Conservation (phyloP, 345 rosid genomes). For the Hypericum androsaemum region DNA sequence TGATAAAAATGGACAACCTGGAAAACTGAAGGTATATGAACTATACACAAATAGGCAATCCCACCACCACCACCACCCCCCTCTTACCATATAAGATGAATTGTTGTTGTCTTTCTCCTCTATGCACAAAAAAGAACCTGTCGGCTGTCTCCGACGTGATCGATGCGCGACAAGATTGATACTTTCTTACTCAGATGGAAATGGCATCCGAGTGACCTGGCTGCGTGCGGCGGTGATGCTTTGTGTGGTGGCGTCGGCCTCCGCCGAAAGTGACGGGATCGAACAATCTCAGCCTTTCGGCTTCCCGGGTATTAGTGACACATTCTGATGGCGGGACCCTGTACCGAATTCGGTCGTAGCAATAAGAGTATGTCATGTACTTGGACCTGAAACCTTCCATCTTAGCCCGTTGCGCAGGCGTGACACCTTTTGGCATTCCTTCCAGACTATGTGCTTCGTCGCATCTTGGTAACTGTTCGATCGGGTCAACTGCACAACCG, state of each 20-base stretch:
- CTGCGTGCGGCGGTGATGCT: not conserved
- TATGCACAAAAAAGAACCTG: no score
- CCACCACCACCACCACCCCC: no score
- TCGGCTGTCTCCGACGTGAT: no score
- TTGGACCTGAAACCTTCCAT: conserved; percentile 14
- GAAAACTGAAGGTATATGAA: no score
- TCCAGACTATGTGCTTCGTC: not conserved
- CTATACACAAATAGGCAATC: no score
- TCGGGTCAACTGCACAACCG: conserved; percentile 11
- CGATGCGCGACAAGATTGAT: no score
- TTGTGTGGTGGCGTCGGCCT: conserved; percentile 3
- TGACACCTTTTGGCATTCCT: not conserved
- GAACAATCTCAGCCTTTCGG: not conserved
- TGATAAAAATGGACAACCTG: no score
- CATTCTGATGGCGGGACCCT: conserved; percentile 2
- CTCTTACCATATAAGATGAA: no score
- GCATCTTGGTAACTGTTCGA: not conserved
- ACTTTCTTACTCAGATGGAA: no score
- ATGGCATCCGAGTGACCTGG: not conserved
- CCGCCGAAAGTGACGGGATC: conserved; percentile 6
- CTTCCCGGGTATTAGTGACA: not conserved
- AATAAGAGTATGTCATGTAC: conserved; percentile 5
- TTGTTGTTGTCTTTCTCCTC: no score
- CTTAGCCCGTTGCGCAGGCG: not conserved
- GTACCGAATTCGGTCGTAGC: not conserved